Conservation (phyloP, 1,139 yeast species). For the Yamadazyma dendronema region DNA sequence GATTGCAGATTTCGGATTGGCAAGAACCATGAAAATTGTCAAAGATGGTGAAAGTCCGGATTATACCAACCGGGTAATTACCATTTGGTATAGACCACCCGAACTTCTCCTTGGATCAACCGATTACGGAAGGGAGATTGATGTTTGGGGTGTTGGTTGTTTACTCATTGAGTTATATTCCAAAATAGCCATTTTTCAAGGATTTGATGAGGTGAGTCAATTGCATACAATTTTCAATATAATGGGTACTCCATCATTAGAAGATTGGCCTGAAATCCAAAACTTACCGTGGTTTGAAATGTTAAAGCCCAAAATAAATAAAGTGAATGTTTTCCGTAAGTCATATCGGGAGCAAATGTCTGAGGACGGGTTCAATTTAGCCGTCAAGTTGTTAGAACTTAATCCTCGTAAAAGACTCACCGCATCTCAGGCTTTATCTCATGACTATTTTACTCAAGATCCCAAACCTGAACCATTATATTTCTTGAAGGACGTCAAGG, state of each 20-base stretch:
- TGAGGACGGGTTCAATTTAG: conserved; percentile 62
- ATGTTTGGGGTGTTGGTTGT: conserved; percentile 98
- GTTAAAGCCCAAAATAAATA: conserved; percentile 58
- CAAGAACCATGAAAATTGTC: conserved; percentile 69
- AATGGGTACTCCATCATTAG: conserved; percentile 81
- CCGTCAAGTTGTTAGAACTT: conserved; percentile 57
- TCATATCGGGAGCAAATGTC: conserved; percentile 48
- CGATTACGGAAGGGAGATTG: conserved; percentile 85
- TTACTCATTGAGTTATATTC: conserved; percentile 78
- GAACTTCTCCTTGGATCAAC: conserved; percentile 89
- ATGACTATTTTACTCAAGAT: conserved; percentile 67
- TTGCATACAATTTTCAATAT: conserved; percentile 70
- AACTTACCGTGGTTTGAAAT: conserved; percentile 91
- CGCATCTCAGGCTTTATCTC: conserved; percentile 85
- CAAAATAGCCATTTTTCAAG: conserved; percentile 77
- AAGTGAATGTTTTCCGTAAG: conserved; percentile 47
- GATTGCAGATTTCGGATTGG: conserved; percentile 93
- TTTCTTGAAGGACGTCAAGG: conserved; percentile 55
- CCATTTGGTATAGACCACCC: conserved; percentile 97
- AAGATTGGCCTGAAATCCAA: conserved; percentile 77
- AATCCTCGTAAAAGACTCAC: conserved; percentile 74
- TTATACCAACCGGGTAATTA: conserved; percentile 91
- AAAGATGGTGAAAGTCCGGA: conserved; percentile 57
- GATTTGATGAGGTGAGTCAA: conserved; percentile 85
- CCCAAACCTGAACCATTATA: conserved; percentile 62